Conservation (phyloP, 2,329 filamentous ascomycete genomes). For the Diplodia corticola region DNA sequence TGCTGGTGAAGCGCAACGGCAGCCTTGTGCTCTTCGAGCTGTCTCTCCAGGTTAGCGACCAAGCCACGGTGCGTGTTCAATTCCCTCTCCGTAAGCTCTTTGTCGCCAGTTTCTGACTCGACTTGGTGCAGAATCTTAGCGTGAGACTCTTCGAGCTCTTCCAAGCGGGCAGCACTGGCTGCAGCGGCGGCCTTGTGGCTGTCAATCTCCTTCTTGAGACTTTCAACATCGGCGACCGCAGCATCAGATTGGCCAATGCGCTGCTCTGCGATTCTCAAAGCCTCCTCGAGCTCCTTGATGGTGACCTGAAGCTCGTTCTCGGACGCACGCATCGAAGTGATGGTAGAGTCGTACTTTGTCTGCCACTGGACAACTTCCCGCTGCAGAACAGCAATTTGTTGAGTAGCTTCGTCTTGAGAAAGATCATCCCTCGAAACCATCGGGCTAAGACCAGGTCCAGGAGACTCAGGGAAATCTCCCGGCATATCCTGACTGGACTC, state of each 20-base stretch:
- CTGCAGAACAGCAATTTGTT: conserved; percentile 66
- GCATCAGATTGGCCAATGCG: conserved; percentile 30
- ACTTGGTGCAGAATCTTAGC: conserved; percentile 65
- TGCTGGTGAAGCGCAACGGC: conserved; percentile 56
- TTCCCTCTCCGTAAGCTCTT: conserved; percentile 56
- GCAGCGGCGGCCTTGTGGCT: conserved; percentile 76
- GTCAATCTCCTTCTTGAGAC: conserved; percentile 72
- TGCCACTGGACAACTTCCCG: conserved; percentile 74
- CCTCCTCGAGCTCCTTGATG: conserved; percentile 71
- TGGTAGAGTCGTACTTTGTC: conserved; percentile 68
- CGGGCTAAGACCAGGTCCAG: conserved; percentile 29
- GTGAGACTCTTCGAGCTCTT: conserved; percentile 73
- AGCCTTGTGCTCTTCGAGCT: conserved; percentile 58
- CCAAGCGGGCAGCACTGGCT: conserved; percentile 67
- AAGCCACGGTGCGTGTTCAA: conserved; percentile 53
- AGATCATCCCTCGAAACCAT: conserved; percentile 30
- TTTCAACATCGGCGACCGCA: conserved; percentile 46
- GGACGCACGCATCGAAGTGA: conserved; percentile 69
- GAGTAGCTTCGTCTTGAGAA: conserved; percentile 41
- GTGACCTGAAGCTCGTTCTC: conserved; percentile 72
- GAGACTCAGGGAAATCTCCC: conserved; percentile 42
- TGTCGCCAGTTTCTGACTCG: conserved; percentile 63
- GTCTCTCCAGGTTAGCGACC: conserved; percentile 56
- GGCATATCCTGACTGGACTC: conserved; percentile 31
- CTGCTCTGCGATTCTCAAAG: conserved; percentile 44